Evolutionary conservation across 805 yeast species (phyloP).

Genomic region (Kluyveromyces wickerhamii): DNA sequence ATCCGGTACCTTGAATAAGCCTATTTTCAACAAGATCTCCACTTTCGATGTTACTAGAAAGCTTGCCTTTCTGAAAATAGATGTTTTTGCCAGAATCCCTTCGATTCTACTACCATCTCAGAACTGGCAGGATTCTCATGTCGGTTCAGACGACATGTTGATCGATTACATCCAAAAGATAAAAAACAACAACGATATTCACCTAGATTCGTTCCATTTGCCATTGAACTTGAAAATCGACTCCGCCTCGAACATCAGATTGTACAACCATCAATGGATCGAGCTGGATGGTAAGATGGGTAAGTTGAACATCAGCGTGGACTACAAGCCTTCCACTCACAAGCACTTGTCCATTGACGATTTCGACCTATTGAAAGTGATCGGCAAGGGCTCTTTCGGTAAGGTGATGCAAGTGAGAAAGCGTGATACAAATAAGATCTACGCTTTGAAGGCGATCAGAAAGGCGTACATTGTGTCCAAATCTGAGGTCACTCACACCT

Average conservation of each 20-base stretch:
- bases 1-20: slow-evolving; percentile 68
- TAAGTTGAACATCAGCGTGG: slow-evolving; percentile 53
- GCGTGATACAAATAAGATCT: slow-evolving; percentile 88
- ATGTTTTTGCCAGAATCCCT: slow-evolving; percentile 74
- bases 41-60: slow-evolving; percentile 79
- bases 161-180: slow-evolving; percentile 22
- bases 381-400: slow-evolving; percentile 97
- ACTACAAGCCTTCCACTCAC: slow-evolving; percentile 58
- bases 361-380: slow-evolving; percentile 86
- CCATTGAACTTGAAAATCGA: slow-evolving; percentile 47
- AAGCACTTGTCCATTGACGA: slow-evolving; percentile 79
- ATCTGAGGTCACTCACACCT: slow-evolving; percentile 90
- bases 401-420: slow-evolving; percentile 98
- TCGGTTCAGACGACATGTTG: slow-evolving; percentile 17
- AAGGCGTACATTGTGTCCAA: slow-evolving; percentile 91
- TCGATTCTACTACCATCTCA: slow-evolving; percentile 45
- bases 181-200: slow-evolving; percentile 52
- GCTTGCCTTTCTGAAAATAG: slow-evolving; percentile 56
- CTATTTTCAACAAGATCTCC: slow-evolving; percentile 83
- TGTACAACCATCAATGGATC: slow-evolving; percentile 60
- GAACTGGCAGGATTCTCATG: slow-evolving; percentile 26
- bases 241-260: slow-evolving; percentile 44
- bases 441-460: slow-evolving; percentile 88
- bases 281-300: slow-evolving; percentile 37
- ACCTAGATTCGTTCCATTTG: slow-evolving; percentile 63